phyloP scores from a whole-genome alignment of 805 yeast species.

The Jamesozyma lodderae region DNA sequence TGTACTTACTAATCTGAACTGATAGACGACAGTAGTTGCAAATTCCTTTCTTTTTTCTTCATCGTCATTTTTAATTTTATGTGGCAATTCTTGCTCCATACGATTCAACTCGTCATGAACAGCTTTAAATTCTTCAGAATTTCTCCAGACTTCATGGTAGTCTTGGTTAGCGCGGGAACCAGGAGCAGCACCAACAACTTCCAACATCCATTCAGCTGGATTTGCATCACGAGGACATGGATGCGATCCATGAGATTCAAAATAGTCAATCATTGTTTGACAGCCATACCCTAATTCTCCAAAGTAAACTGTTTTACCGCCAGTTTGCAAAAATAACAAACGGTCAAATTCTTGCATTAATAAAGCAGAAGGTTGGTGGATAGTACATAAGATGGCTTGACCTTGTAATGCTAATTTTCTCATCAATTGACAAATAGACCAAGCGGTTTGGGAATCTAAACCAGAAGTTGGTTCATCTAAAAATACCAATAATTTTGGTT shows the following conservation, averaged over 20 bases:
- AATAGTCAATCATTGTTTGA: slow-evolving; percentile 49
- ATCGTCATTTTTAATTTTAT: slow-evolving; percentile 26
- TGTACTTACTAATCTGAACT: slow-evolving; percentile 37
- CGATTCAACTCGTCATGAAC: slow-evolving; percentile 50
- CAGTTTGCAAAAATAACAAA: slow-evolving; percentile 55
- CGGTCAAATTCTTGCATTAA: slow-evolving; percentile 72
- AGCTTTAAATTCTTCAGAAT: slow-evolving; percentile 51
- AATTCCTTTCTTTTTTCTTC: slow-evolving; percentile 32
- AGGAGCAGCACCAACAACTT: slow-evolving; percentile 76
- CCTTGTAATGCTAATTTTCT: slow-evolving; percentile 51
- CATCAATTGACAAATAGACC: slow-evolving; percentile 53
- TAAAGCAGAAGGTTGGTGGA: slow-evolving; percentile 72
- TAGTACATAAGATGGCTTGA: slow-evolving; percentile 62
- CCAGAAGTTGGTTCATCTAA: slow-evolving; percentile 64
- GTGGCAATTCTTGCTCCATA: slow-evolving; percentile 54
- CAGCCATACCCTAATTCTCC: slow-evolving; percentile 59
- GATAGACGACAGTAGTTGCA: slow-evolving; percentile 37
- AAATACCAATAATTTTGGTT: slow-evolving; percentile 47
- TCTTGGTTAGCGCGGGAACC: slow-evolving; percentile 66
- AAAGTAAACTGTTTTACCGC: slow-evolving; percentile 69
- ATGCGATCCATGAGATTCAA: slow-evolving; percentile 56
- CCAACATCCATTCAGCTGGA: slow-evolving; percentile 91
- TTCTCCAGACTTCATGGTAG: slow-evolving; percentile 69
- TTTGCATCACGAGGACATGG: slow-evolving; percentile 62
- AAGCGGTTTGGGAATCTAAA: slow-evolving; percentile 47